phyloP scores from a whole-genome alignment of 192 early-diverging fungal genomes.

The Funneliformis geosporum region DNA sequence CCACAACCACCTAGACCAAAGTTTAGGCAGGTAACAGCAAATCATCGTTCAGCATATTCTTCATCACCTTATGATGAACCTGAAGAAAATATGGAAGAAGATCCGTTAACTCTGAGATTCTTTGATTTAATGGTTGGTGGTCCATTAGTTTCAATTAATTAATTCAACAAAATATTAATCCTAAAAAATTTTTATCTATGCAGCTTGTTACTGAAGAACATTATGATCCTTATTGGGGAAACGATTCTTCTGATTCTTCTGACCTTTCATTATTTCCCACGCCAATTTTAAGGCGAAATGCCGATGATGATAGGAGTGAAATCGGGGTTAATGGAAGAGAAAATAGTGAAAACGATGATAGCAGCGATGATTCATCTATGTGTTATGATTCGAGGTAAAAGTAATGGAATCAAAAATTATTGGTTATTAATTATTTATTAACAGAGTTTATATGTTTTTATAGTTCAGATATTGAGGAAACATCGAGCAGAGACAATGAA shows the following conservation, averaged over 20 bases:
- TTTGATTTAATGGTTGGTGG: neutral
- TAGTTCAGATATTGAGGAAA: neutral
- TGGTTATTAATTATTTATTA: neutral
- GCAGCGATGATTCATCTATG: neutral
- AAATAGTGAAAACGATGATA: neutral
- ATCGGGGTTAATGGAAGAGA: neutral
- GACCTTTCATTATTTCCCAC: neutral
- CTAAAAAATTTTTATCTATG: neutral
- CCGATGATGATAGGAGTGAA: neutral
- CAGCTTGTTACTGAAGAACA: neutral
- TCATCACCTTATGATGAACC: neutral
- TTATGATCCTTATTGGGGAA: neutral
- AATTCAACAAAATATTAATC: neutral
- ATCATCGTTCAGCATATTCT: neutral
- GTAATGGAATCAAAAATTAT: neutral
- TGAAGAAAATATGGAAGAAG: constrained; percentile 1
- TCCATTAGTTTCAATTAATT: neutral
- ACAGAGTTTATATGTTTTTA: neutral
- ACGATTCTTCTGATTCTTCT: neutral
- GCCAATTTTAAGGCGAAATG: neutral
- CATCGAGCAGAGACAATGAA: neutral
- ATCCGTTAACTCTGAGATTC: neutral
- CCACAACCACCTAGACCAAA: neutral
- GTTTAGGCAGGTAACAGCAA: neutral
- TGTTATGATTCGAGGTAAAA: neutral